A percentile compares a stretch with the other conserved stretches of the same genome.
Evolutionary conservation across 768 basidiomycete species (phyloP).

Genomic region (Trametes gibbosa): DNA sequence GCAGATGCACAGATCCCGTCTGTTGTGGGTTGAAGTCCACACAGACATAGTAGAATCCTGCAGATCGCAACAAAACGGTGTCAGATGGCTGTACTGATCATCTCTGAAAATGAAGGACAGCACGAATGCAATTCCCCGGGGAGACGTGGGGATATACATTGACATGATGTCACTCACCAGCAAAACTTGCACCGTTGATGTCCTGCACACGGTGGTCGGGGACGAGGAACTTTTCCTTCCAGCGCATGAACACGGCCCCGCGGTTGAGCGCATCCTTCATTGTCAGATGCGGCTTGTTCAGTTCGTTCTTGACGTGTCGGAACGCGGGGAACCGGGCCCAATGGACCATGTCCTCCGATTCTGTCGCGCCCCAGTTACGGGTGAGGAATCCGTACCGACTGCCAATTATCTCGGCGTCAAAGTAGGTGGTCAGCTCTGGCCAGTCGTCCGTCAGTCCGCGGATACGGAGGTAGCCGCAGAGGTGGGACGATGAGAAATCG

Average conservation of each 20-base stretch:
- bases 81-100: slow-evolving; percentile 2
- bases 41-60: slow-evolving; percentile 94
- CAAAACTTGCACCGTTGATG: slow-evolving; percentile 93
- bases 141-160: not conserved
- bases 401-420: slow-evolving; percentile 95
- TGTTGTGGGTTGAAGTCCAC: slow-evolving; percentile 83
- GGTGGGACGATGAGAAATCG: slow-evolving; percentile 78
- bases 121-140: not conserved
- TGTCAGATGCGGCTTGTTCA: slow-evolving; percentile 74
- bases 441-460: slow-evolving; percentile 90
- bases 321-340: slow-evolving; percentile 94
- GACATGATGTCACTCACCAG: slow-evolving; percentile 53
- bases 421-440: slow-evolving; percentile 95
- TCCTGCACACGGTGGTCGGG: slow-evolving; percentile 92
- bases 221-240: slow-evolving; percentile 97
- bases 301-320: slow-evolving; percentile 74
- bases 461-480: slow-evolving; percentile 92
- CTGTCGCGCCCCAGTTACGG: slow-evolving; percentile 85
- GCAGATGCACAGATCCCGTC: slow-evolving; percentile 25
- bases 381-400: slow-evolving; percentile 89
- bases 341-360: slow-evolving; percentile 89
- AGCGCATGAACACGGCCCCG: slow-evolving; percentile 89
- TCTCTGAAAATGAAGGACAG: not conserved
- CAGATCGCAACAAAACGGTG: not conserved
- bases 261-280: slow-evolving; percentile 65